These are phyloP conservation scores for Tetrastigma voinierianum DNA, from an alignment of 164 flowering plant genomes.

Conservation along the genomic window DNA sequence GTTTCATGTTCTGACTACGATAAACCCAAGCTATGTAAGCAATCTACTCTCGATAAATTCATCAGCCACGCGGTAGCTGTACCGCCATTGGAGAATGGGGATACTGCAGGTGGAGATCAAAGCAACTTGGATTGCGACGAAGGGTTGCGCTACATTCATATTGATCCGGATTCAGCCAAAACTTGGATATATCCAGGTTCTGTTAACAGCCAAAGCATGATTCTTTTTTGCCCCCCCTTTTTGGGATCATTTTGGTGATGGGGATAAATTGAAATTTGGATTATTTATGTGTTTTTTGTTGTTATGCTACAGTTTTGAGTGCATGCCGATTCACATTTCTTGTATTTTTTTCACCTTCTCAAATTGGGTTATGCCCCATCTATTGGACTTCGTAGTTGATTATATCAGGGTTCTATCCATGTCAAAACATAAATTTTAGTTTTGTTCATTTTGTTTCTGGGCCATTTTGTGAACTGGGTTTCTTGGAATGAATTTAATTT, in stretches of 20 bases:
- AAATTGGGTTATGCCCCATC: no score
- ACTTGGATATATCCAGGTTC: conserved; percentile 96
- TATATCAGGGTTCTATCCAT: no score
- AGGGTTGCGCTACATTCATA: conserved; percentile 18
- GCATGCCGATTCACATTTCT: no score
- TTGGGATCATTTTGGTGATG: background rate
- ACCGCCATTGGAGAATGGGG: conserved; percentile 3
- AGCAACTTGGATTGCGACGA: conserved; percentile 14
- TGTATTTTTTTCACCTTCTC: no score
- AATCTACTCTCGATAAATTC: conserved; percentile 71
- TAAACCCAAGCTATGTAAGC: conserved; percentile 24
- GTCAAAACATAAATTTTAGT: no score
- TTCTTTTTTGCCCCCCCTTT: no score
- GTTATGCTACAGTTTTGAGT: no score
- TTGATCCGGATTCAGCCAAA: conserved; percentile 83
- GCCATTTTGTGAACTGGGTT: background rate
- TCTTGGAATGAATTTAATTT: background rate
- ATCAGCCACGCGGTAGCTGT: conserved; percentile 16
- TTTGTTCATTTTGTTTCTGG: no score
- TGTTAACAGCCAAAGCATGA: background rate
- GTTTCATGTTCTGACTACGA: conserved; percentile 16
- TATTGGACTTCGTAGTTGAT: no score
- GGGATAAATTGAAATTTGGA: no score
- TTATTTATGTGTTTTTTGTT: no score
- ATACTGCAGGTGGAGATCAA: background rate